Conservation (phyloP, 1,139 yeast species). For the Saccharomyces hybrid region DNA sequence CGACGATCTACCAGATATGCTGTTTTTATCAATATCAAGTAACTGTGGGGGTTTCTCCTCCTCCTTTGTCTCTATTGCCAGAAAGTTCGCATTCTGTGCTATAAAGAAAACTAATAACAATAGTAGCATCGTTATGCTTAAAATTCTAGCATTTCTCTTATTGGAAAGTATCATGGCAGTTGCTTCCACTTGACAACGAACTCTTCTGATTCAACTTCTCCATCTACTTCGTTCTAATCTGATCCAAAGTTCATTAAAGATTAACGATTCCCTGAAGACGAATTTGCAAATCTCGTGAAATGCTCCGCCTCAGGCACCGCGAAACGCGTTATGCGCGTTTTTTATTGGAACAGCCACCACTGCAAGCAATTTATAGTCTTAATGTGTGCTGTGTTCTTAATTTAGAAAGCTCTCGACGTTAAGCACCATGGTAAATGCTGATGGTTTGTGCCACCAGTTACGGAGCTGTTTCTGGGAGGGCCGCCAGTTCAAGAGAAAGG, state of each 20-base stretch:
- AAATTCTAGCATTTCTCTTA: constrained; percentile 25
- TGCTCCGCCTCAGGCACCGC: neutral
- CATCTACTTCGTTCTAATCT: neutral
- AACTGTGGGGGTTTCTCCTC: constrained; percentile 2
- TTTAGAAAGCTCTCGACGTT: neutral
- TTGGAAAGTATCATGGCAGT: constrained; percentile 5
- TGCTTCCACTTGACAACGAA: neutral
- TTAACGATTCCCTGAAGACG: neutral
- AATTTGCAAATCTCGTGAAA: neutral
- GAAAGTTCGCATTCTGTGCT: constrained; percentile 19
- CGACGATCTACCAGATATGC: constrained; percentile 1
- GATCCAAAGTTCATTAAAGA: neutral
- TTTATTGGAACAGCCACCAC: neutral
- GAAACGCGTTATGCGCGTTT: neutral
- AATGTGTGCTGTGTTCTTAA: neutral
- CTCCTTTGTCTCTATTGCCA: constrained; percentile 7
- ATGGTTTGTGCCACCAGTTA: neutral
- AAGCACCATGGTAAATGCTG: neutral
- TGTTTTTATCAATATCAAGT: neutral
- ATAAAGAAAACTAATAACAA: constrained; percentile 23
- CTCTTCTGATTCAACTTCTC: neutral
- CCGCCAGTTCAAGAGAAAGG: neutral
- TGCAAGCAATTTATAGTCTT: neutral
- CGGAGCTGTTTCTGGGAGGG: neutral
- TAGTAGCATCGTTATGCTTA: constrained; percentile 22